phyloP scores from a whole-genome alignment of 169 alveolate genomes.

The Plasmodium adleri region DNA sequence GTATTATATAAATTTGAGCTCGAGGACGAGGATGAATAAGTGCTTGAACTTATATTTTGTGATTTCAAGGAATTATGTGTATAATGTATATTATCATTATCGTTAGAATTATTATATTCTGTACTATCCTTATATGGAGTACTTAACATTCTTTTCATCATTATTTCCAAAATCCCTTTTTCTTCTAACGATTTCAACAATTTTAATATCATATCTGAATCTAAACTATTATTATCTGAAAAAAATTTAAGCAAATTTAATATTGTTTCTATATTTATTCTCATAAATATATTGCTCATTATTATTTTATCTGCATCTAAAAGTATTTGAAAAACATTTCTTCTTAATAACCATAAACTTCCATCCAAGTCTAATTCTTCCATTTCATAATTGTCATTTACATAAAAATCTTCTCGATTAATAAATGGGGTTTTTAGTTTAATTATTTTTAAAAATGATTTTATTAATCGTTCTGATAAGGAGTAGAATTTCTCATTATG shows the following conservation, averaged over 20 bases:
- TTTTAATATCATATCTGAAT: slow-evolving; percentile 58
- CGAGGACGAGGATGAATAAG: slow-evolving; percentile 45
- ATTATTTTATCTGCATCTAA: slow-evolving; percentile 74
- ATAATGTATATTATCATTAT: not conserved
- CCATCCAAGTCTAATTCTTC: slow-evolving; percentile 73
- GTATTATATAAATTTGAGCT: slow-evolving; percentile 36
- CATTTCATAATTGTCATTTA: slow-evolving; percentile 45
- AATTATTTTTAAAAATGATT: slow-evolving; percentile 65
- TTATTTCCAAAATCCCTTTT: slow-evolving; percentile 76
- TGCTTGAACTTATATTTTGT: slow-evolving; percentile 22
- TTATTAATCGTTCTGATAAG: slow-evolving; percentile 64
- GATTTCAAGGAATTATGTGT: slow-evolving; percentile 1
- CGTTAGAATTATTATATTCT: not conserved
- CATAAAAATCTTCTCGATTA: slow-evolving; percentile 30
- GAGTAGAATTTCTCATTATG: slow-evolving; percentile 59
- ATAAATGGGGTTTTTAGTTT: slow-evolving; percentile 64
- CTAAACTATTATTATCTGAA: slow-evolving; percentile 64
- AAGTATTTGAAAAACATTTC: slow-evolving; percentile 72
- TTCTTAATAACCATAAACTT: slow-evolving; percentile 67
- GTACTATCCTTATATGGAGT: slow-evolving; percentile 28
- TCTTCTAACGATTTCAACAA: slow-evolving; percentile 54
- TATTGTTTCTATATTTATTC: slow-evolving; percentile 61
- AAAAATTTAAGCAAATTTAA: slow-evolving; percentile 57
- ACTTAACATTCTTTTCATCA: slow-evolving; percentile 76
- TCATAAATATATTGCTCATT: slow-evolving; percentile 69